A percentile compares a stretch with the other conserved stretches of the same genome.
These are phyloP conservation scores for Neonectria ditissima DNA, from an alignment of 2,329 filamentous ascomycete species.

Conservation along the genomic window DNA sequence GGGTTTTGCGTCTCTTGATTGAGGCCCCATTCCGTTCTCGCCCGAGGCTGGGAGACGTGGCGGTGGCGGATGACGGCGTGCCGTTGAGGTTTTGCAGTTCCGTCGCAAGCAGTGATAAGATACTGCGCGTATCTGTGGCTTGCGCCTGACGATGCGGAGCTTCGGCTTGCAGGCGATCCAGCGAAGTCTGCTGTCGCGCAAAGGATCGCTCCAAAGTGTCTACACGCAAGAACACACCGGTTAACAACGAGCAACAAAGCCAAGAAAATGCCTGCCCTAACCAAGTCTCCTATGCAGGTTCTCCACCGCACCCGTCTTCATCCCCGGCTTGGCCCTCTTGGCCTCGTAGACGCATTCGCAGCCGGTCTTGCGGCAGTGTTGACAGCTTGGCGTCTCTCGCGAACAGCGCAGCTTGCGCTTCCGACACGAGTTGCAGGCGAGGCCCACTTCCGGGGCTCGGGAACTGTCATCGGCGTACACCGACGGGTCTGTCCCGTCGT, in stretches of 20 bases:
- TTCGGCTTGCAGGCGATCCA: conserved; percentile 18
- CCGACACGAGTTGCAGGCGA: conserved; percentile 18
- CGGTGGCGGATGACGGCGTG: conserved; percentile 1
- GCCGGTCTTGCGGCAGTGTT: conserved; percentile 19
- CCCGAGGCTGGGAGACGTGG: not conserved
- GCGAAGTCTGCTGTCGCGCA: conserved; percentile 27
- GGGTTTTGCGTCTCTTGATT: conserved; percentile 25
- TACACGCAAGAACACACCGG: not conserved
- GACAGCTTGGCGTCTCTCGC: conserved; percentile 7
- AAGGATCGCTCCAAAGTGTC: conserved; percentile 30
- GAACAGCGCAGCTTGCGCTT: conserved; percentile 21
- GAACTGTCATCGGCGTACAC: conserved; percentile 10
- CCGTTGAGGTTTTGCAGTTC: conserved; percentile 26
- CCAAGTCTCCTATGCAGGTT: conserved; percentile 50
- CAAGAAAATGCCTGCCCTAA: conserved; percentile 15
- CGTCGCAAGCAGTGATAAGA: conserved; percentile 26
- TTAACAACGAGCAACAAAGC: not conserved
- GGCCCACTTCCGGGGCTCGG: conserved; percentile 7
- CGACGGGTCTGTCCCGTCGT: conserved; percentile 10
- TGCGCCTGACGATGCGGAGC: not conserved
- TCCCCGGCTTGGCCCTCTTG: conserved; percentile 50
- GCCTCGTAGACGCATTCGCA: conserved; percentile 47
- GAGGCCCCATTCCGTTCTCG: not conserved
- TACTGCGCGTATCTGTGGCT: not conserved
- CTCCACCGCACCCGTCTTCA: conserved; percentile 53